Base-by-base conservation (phyloP, 768 basidiomycete genomes). In the Fomitopsis pulvina region DNA sequence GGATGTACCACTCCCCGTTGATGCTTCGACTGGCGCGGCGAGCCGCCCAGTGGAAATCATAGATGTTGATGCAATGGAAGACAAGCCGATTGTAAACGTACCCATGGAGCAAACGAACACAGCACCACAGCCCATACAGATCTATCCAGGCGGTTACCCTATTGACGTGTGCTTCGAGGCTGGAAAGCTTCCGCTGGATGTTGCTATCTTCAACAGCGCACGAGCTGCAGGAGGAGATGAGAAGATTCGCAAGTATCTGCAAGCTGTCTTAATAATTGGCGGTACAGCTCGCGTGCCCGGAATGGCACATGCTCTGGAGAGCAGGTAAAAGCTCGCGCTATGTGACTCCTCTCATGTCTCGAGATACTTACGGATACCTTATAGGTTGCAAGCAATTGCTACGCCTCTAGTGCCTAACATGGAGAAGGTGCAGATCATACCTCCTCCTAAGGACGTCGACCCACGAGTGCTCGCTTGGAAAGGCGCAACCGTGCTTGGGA, bases 391-490 rank as follows among this genome's bases (percentile, higher is more conserved):
- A 61, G 90, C 87, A 0, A 91, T 92, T 48, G 87, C 87, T 9
- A 88, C 85, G 8, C 87, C 89, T 4, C 66, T 94, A 37, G 84
- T 90, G 14, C 77, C 79, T 14, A 84, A 83, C 61, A 90, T 93
- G 81, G 85, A 88, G 61, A 88, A 87, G 58, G 87, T 95, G 6
- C 82, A 86, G 56, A 89, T 96, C 51, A 87, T 98, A 41, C 90
- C 92, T n/a, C 87, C 92, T 2, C 93, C 94, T 1, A 87, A 93
- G 63, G 91, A 92, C 52, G 67, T 97, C 39, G 93, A 98, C 66
- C 92, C 91, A 4, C 78, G 82, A 22, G 83, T 92, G 30, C 77
- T 98, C 27, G 83, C 83, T 14, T 99, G 96, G 96, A 97, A 97
- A 66, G 96, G 96, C 9, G 92, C 86, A 5, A 80, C 86, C 7